These are phyloP conservation scores for Penicillium sclerotiorum DNA, from an alignment of 2,329 filamentous ascomycete species.

Conservation along the genomic window DNA sequence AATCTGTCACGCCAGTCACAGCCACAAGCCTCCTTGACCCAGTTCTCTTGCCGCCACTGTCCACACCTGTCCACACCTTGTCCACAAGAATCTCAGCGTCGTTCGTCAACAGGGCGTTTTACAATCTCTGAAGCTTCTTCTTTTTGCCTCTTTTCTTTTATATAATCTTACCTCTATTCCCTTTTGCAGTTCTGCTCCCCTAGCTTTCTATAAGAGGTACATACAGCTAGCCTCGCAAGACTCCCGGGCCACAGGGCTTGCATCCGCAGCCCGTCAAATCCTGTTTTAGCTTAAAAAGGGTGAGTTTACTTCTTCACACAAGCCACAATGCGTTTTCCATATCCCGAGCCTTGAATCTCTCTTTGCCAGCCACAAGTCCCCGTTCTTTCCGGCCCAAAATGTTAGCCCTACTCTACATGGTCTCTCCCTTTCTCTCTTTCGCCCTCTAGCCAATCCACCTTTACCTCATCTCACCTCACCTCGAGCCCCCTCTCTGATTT, in stretches of 20 bases:
- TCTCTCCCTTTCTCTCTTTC: no score
- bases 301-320: conserved; percentile 1
- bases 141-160: not conserved
- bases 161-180: not conserved
- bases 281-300: conserved; percentile 5
- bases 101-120: conserved; percentile 1
- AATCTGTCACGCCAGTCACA: not conserved
- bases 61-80: no score
- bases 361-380: no score
- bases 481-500: not conserved
- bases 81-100: not conserved
- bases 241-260: conserved; percentile 6
- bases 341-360: conserved; percentile 2
- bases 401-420: no score
- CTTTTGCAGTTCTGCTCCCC: not conserved
- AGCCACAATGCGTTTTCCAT: conserved; percentile 3
- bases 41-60: no score
- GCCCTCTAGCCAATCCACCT: not conserved
- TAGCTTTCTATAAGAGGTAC: conserved; percentile 2
- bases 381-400: no score
- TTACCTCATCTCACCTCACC: not conserved
- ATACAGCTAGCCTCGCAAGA: conserved; percentile 2
- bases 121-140: not conserved
- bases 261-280: not conserved
- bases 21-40: no score